A percentile compares a stretch with the other conserved stretches of the same genome.
phyloP scores from a whole-genome alignment of 352 stramenopile genomes.

The Blastocystis sp. region DNA sequence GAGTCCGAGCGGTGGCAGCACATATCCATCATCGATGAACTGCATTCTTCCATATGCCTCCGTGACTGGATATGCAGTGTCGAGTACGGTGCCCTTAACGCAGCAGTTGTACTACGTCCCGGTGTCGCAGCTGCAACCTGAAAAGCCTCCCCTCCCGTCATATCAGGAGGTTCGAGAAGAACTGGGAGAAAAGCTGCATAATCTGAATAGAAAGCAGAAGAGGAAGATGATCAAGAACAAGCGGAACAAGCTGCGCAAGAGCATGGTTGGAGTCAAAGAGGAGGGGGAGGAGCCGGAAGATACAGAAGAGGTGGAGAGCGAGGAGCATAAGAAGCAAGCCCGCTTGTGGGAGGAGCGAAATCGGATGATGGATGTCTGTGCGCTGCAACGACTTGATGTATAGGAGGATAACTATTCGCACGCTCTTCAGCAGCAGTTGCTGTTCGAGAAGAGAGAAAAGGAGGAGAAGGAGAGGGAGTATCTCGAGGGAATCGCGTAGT shows the following conservation, averaged over 20 bases:
- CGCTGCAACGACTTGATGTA: neutral
- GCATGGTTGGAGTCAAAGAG: neutral
- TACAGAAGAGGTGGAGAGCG: neutral
- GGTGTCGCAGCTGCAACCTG: neutral
- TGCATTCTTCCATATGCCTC: neutral
- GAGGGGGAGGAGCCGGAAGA: neutral
- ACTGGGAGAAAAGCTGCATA: slow-evolving; percentile 1
- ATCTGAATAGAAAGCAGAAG: slow-evolving; percentile 49
- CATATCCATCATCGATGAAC: slow-evolving; percentile 52
- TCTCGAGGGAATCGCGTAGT: slow-evolving; percentile 54
- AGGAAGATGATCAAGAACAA: slow-evolving; percentile 67
- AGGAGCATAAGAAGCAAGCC: slow-evolving; percentile 23
- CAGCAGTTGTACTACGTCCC: neutral
- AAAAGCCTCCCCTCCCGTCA: slow-evolving; percentile 8
- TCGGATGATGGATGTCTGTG: slow-evolving; percentile 47
- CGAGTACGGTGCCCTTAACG: slow-evolving; percentile 38
- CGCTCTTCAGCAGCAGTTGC: slow-evolving; percentile 20
- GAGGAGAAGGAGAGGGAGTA: slow-evolving; percentile 38
- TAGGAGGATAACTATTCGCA: slow-evolving; percentile 57
- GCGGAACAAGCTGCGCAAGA: slow-evolving; percentile 11
- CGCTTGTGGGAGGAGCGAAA: slow-evolving; percentile 56
- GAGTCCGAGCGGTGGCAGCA: neutral
- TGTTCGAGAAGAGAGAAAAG: slow-evolving; percentile 1
- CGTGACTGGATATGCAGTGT: slow-evolving; percentile 13
- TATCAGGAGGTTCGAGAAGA: slow-evolving; percentile 27